phyloP scores from a whole-genome alignment of 2,329 filamentous ascomycete genomes.

The Arthrobotrys musiformis region DNA sequence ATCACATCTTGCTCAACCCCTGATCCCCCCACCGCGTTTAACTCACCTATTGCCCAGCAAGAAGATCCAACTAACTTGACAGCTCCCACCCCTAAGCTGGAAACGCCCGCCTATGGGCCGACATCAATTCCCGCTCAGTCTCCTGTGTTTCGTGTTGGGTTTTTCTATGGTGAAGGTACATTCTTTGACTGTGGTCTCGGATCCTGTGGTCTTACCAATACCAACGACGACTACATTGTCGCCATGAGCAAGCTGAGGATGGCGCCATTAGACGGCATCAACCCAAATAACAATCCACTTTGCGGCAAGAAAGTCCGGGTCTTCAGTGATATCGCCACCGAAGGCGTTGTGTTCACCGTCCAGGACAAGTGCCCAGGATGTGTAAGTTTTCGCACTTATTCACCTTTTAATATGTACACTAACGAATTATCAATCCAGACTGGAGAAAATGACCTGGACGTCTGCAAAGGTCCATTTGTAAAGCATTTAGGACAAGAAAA shows the following conservation, averaged over 20 bases:
- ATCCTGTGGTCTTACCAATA: constrained; percentile 38
- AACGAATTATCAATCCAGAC: constrained; percentile 16
- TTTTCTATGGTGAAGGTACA: constrained; percentile 44
- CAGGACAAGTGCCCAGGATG: constrained; percentile 54
- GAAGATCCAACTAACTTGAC: constrained; percentile 21
- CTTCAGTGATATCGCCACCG: constrained; percentile 44
- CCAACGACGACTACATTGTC: constrained; percentile 42
- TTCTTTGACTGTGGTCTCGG: constrained; percentile 50
- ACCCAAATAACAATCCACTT: constrained; percentile 46
- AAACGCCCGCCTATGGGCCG: neutral
- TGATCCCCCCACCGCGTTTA: constrained; percentile 31
- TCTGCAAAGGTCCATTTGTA: constrained; percentile 35
- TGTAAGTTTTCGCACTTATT: constrained; percentile 33
- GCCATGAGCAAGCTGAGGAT: constrained; percentile 41
- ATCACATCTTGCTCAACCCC: constrained; percentile 24
- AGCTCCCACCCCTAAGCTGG: neutral
- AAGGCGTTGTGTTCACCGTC: constrained; percentile 43
- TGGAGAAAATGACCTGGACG: constrained; percentile 26
- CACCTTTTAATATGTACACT: constrained; percentile 8
- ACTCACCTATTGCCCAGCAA: constrained; percentile 28
- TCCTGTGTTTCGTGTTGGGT: neutral
- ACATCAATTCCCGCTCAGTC: neutral
- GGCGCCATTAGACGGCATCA: constrained; percentile 29
- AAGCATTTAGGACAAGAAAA: constrained; percentile 16
- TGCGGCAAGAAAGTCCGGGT: constrained; percentile 47